Percentiles rank a stretch among this genome's conserved stretches.
Conservation (phyloP, 495 filamentous ascomycete genomes). For the Lophium mytilinum region DNA sequence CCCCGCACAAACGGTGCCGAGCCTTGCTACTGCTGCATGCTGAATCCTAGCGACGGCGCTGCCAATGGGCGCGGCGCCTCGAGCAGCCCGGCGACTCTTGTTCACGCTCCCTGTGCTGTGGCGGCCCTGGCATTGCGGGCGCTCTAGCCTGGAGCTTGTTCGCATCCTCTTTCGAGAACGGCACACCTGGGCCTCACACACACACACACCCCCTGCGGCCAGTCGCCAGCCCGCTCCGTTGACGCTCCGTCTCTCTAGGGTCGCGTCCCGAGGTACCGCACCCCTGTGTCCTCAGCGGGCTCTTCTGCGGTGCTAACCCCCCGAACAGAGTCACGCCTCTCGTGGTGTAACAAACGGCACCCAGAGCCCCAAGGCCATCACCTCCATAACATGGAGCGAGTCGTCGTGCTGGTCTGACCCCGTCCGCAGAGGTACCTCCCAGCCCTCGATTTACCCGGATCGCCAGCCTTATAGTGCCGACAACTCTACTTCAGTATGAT, state of each 20-base stretch:
- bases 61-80: slow-evolving; percentile 5
- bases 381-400: slow-evolving; percentile 22
- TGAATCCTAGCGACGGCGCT: too few relatives aligned
- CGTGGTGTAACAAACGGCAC: slow-evolving; percentile 27
- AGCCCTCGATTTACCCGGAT: slow-evolving; percentile 30
- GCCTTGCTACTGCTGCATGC: slow-evolving; percentile 9
- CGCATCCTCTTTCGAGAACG: slow-evolving; percentile 28
- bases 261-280: slow-evolving; percentile 30
- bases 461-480: slow-evolving; percentile 24
- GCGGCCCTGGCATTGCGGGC: neutral
- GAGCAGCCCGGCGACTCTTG: slow-evolving; percentile 19
- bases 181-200: slow-evolving; percentile 19
- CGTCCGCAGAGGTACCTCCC: slow-evolving; percentile 15
- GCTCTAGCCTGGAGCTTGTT: slow-evolving; percentile 16
- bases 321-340: slow-evolving; percentile 26
- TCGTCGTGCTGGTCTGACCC: slow-evolving; percentile 27
- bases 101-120: slow-evolving; percentile 19
- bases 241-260: slow-evolving; percentile 17
- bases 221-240: slow-evolving; percentile 19
- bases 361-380: slow-evolving; percentile 27
- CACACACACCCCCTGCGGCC: slow-evolving; percentile 13
- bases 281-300: slow-evolving; percentile 25
- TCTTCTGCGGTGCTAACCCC: slow-evolving; percentile 19
- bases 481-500: slow-evolving; percentile 27
- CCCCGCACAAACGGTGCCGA: slow-evolving; percentile 30